Base-by-base conservation (phyloP, 2,329 filamentous ascomycete species). In the Myotisia sp. region DNA sequence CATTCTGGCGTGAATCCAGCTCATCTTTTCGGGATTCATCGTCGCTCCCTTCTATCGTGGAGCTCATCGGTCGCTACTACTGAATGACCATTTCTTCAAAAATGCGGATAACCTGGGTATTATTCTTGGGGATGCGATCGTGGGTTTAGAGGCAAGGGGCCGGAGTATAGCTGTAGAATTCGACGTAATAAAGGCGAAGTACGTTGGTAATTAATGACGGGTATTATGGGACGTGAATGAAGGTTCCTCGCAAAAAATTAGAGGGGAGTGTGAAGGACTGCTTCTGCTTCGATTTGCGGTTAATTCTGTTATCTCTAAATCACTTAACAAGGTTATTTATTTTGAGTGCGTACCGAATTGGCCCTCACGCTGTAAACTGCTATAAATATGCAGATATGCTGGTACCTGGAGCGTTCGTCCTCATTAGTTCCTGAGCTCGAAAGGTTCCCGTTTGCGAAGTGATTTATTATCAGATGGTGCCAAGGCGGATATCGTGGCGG, bases 31-130 rank as follows among this genome's bases (percentile, higher is more conserved):
- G 66, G 62, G 62, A 70, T 62, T 70, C 70, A 58, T 67, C 67
- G 55, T 72, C 65, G 58, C 62, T 70, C 64, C 69, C 70, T 64
- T 66, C 66, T 58, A 65, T 67, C 65, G 65, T 71, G 64, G 70
- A 74, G 73, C 73, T 79, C 76, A 81, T 81, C 64, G 64, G 69
- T 66, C 57, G 59, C 52, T 54, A 53, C 48, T 52, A 23, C 50
- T 49, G 53, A 57, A 59, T 58, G 54, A 57, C 60, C 69, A 73
- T 73, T 53, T 62, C 68, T 68, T 58, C 50, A 53, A 49, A 17
- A 7, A 14, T 23, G 5, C n/a, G n/a, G 6, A 23, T 32, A 27
- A 17, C 16, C 14, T n/a, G 23, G 6, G 20, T 20, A 6, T 24
- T 8, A 12, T 8, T 9, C 12, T 12, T 24, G 8, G 12, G 22